These are phyloP conservation scores for Teunomyces lycoperdinae DNA, from an alignment of 805 yeast genomes.

Conservation along the genomic window DNA sequence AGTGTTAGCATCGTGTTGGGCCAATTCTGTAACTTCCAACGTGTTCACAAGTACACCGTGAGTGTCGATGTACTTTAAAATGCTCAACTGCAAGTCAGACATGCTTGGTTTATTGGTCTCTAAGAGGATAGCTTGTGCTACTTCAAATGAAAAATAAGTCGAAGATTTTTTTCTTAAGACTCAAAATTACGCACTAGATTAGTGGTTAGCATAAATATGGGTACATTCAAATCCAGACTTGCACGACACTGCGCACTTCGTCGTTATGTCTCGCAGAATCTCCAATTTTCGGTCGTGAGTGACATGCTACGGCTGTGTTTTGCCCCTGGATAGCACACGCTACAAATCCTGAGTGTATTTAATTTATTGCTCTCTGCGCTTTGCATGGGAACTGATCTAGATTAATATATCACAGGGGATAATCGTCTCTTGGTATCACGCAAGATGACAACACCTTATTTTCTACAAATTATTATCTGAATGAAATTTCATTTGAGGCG, in stretches of 20 bases:
- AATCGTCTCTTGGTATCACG: no score
- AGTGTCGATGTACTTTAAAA: slow-evolving; percentile 64
- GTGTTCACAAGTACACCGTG: slow-evolving; percentile 63
- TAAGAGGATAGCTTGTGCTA: neutral
- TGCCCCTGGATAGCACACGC: neutral
- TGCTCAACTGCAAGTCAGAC: slow-evolving; percentile 65
- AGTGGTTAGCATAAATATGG: neutral
- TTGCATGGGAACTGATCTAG: no score
- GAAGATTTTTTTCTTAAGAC: slow-evolving; percentile 2
- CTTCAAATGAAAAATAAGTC: slow-evolving; percentile 3
- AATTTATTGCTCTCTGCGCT: no score
- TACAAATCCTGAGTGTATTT: neutral
- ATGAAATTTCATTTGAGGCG: neutral
- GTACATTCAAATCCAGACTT: neutral
- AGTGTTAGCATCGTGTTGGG: slow-evolving; percentile 58
- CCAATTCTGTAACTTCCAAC: slow-evolving; percentile 53
- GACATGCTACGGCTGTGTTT: neutral
- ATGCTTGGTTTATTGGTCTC: slow-evolving; percentile 26
- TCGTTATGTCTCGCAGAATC: neutral
- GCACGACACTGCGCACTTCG: neutral
- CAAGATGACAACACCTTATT: no score
- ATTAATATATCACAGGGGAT: no score
- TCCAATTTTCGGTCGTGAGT: neutral
- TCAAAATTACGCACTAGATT: neutral
- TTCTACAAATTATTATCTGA: neutral